These are phyloP conservation scores for Trichoderma guizhouense DNA, from an alignment of 2,329 filamentous ascomycete genomes.

Conservation along the genomic window DNA sequence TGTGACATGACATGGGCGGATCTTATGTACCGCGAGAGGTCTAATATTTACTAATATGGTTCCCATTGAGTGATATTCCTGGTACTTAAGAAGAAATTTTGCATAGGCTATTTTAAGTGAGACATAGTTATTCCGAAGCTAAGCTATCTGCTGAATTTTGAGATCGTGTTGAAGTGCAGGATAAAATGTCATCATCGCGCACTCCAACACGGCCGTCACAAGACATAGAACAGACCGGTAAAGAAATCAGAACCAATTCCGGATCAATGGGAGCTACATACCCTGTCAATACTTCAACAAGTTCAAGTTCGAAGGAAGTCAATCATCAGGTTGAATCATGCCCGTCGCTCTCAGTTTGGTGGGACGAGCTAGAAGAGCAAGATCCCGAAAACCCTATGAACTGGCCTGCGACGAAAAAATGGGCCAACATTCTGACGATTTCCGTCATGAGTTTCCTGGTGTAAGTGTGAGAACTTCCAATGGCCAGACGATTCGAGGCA, in stretches of 20 bases:
- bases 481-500: not conserved
- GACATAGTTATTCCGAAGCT: not conserved
- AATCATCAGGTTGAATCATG: not conserved
- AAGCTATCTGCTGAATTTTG: not conserved
- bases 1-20: not conserved
- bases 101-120: not conserved
- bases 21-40: not conserved
- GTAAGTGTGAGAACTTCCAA: not conserved
- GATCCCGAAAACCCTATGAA: not conserved
- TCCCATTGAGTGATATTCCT: not conserved
- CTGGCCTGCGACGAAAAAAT: not conserved
- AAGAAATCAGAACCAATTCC: not conserved
- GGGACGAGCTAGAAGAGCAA: not conserved
- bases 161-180: not conserved
- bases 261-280: not conserved
- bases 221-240: not conserved
- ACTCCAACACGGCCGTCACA: not conserved
- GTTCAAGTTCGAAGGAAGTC: not conserved
- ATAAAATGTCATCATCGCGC: not conserved
- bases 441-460: not conserved
- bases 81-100: not conserved
- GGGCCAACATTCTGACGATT: not conserved
- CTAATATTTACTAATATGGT: not conserved
- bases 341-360: not conserved
- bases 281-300: not conserved